phyloP scores from a whole-genome alignment of 2,329 filamentous ascomycete genomes.

The Colletotrichum australisinense region DNA sequence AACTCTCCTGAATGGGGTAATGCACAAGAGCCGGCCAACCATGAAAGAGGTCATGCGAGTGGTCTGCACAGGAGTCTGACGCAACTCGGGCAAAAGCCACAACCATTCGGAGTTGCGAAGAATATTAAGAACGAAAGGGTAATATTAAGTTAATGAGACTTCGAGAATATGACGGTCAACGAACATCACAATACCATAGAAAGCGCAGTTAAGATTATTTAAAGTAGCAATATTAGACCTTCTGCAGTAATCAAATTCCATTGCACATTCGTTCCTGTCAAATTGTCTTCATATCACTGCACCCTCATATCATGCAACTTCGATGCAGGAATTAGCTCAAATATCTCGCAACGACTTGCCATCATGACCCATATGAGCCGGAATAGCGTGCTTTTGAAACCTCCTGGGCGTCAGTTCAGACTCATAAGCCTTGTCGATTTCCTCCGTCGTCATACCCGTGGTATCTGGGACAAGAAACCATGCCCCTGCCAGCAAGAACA shows the following conservation, averaged over 20 bases:
- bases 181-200: background rate
- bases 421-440: background rate
- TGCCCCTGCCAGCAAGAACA: background rate
- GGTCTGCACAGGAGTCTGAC: conserved; percentile 19
- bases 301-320: too few species aligned
- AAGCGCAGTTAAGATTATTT: background rate
- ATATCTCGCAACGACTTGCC: too few species aligned
- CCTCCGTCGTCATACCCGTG: conserved; percentile 8
- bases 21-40: background rate
- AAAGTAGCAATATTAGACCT: background rate
- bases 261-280: too few species aligned
- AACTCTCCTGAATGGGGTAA: background rate
- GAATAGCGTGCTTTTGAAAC: too few species aligned
- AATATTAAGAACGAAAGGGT: conserved; percentile 29
- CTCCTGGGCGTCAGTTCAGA: too few species aligned
- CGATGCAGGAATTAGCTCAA: too few species aligned
- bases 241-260: too few species aligned
- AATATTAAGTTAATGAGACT: conserved; percentile 2
- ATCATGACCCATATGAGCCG: too few species aligned
- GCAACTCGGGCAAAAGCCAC: conserved; percentile 26
- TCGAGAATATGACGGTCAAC: background rate
- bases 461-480: conserved; percentile 1
- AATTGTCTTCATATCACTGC: too few species aligned
- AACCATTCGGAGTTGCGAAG: conserved; percentile 20
- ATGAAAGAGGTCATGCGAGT: background rate